Percentiles rank a stretch among this genome's conserved stretches.
Evolutionary conservation across 768 basidiomycete species (phyloP).

Genomic region (Phaeotremella skinneri): DNA sequence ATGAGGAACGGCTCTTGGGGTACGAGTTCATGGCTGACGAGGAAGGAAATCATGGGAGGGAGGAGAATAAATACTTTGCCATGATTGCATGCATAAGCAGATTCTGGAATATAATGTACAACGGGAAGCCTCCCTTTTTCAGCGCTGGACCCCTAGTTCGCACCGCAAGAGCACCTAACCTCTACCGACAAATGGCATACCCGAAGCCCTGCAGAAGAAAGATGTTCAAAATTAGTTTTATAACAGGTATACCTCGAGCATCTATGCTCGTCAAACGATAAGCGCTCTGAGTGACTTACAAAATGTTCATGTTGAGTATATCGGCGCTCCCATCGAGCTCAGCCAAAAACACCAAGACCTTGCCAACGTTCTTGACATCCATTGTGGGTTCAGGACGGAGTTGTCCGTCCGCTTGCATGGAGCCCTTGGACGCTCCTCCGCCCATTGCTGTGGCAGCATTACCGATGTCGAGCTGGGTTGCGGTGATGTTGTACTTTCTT

Average conservation of each 20-base stretch:
- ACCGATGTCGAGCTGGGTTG: conserved; percentile 80
- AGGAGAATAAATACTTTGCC: too few relatives aligned
- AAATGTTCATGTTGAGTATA: conserved; percentile 69
- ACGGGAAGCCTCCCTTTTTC: too few relatives aligned
- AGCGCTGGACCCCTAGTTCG: too few relatives aligned
- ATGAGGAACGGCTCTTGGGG: too few relatives aligned
- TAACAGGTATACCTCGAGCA: not conserved
- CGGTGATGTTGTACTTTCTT: conserved; percentile 67
- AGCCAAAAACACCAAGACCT: conserved; percentile 69
- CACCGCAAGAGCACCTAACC: too few relatives aligned
- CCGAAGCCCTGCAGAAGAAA: conserved; percentile 30
- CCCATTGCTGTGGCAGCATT: conserved; percentile 70
- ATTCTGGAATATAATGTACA: too few relatives aligned
- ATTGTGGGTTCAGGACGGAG: conserved; percentile 62
- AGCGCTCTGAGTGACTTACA: conserved; percentile 57
- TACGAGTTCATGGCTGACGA: too few relatives aligned
- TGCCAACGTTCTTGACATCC: conserved; percentile 69
- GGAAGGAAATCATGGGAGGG: too few relatives aligned
- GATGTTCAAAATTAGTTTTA: not conserved
- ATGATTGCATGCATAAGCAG: not conserved
- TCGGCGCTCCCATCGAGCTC: conserved; percentile 67
- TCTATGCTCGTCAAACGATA: too few relatives aligned
- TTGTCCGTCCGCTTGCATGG: conserved; percentile 68
- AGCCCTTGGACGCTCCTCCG: conserved; percentile 56
- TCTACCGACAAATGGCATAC: conserved; percentile 49